These are phyloP conservation scores for Cladophialophora bantiana DNA, from an alignment of 2,329 filamentous ascomycete genomes.

Conservation along the genomic window DNA sequence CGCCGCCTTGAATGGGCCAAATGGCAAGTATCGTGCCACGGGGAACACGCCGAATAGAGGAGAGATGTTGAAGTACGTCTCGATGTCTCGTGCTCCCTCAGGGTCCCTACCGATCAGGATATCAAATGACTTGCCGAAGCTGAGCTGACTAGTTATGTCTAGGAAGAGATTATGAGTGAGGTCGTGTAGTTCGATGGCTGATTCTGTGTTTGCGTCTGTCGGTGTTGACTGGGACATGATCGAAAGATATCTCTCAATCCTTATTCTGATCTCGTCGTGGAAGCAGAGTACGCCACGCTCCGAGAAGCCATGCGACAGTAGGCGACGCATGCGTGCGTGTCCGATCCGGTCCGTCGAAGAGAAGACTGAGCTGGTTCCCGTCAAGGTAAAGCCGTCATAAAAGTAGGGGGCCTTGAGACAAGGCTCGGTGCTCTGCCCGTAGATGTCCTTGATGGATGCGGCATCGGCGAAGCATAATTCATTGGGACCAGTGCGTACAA, in stretches of 20 bases:
- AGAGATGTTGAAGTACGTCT: conserved; percentile 23
- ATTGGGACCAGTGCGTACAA: conserved; percentile 46
- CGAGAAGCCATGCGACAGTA: conserved; percentile 51
- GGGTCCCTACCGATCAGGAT: background rate
- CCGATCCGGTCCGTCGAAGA: conserved; percentile 29
- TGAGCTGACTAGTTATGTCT: conserved; percentile 15
- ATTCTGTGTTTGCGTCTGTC: background rate
- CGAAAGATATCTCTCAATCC: conserved; percentile 51
- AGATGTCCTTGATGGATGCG: conserved; percentile 46
- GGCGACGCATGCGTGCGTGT: conserved; percentile 43
- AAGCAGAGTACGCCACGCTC: conserved; percentile 49
- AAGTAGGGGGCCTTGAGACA: conserved; percentile 14
- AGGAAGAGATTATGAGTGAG: conserved; percentile 45
- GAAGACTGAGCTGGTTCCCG: conserved; percentile 8
- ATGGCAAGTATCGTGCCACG: conserved; percentile 15
- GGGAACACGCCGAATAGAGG: conserved; percentile 21
- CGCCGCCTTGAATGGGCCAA: conserved; percentile 16
- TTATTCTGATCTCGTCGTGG: conserved; percentile 54
- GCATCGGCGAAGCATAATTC: conserved; percentile 46
- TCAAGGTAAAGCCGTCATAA: conserved; percentile 13
- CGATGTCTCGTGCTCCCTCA: conserved; percentile 20
- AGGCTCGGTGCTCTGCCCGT: conserved; percentile 26
- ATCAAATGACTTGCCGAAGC: conserved; percentile 13
- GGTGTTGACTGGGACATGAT: conserved; percentile 49
- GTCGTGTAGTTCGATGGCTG: conserved; percentile 49